phyloP scores from a whole-genome alignment of 768 basidiomycete genomes.

The Lactarius trivialis region DNA sequence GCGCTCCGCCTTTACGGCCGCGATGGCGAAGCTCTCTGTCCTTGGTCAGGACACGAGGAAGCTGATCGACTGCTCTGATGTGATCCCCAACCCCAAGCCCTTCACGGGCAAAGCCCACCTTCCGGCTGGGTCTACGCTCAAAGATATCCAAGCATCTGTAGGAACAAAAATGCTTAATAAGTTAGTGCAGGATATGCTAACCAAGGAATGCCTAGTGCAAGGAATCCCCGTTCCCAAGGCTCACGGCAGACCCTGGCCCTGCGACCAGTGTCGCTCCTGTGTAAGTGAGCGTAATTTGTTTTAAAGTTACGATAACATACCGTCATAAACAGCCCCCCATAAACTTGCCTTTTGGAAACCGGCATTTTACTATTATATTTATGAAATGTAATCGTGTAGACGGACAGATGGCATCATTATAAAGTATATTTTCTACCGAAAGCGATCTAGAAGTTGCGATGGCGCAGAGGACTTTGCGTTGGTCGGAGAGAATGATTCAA shows the following conservation, averaged over 20 bases:
- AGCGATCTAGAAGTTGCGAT: not conserved
- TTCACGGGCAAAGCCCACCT: not conserved
- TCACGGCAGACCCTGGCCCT: constrained; percentile 9
- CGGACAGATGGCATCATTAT: not conserved
- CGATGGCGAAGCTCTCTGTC: constrained; percentile 29
- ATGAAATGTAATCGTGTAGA: not conserved
- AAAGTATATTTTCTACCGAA: not conserved
- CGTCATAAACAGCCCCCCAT: not conserved
- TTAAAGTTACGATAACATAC: not conserved
- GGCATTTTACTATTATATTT: not conserved
- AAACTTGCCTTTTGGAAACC: not conserved
- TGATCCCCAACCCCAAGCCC: constrained; percentile 13
- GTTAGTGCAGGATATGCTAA: not conserved
- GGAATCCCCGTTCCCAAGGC: not conserved
- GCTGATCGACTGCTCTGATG: constrained; percentile 24
- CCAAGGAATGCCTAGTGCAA: constrained; percentile 3
- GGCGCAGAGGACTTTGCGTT: too few species aligned
- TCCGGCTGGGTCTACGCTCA: constrained; percentile 4
- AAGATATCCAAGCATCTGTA: constrained; percentile 8
- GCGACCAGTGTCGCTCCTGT: constrained; percentile 1
- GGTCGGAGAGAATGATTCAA: too few species aligned
- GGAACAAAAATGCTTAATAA: not conserved
- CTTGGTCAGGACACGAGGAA: constrained; percentile 26
- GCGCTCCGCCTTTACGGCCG: constrained; percentile 26
- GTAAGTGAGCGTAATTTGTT: not conserved